Evolutionary conservation across 768 basidiomycete genomes (phyloP).

Genomic region (Leccinum variicolor): DNA sequence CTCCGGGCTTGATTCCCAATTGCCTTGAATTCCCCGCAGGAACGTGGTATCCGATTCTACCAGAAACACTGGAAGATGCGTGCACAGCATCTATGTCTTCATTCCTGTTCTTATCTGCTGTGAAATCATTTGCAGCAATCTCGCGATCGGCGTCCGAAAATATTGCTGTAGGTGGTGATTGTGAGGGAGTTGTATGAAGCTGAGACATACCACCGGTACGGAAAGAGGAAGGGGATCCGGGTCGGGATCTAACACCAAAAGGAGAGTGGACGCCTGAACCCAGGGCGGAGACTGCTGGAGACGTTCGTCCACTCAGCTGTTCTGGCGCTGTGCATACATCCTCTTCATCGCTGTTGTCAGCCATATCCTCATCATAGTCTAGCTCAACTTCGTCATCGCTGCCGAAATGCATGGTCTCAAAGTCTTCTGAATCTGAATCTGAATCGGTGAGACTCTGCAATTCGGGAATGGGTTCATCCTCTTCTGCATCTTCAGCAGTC

Average conservation of each 20-base stretch:
- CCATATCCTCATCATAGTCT: conserved; percentile 27
- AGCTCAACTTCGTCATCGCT: conserved; percentile 27
- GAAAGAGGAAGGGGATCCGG: conserved; percentile 7
- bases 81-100: neutral
- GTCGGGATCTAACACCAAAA: conserved; percentile 3
- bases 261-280: conserved; percentile 11
- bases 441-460: conserved; percentile 23
- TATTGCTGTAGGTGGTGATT: conserved; percentile 9
- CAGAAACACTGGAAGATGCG: conserved; percentile 3
- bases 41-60: neutral
- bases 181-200: conserved; percentile 1
- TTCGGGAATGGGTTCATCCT: conserved; percentile 22
- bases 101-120: conserved; percentile 6
- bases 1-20: conserved; percentile 3
- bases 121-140: neutral
- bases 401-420: conserved; percentile 9
- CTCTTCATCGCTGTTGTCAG: conserved; percentile 27
- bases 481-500: conserved; percentile 13
- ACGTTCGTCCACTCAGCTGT: conserved; percentile 22
- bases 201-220: neutral
- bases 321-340: conserved; percentile 24
- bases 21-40: neutral
- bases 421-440: conserved; percentile 30
- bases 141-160: neutral
- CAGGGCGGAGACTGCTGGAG: conserved; percentile 24